phyloP scores from a whole-genome alignment of 2,329 filamentous ascomycete genomes.

The Fusarium subtropicale region DNA sequence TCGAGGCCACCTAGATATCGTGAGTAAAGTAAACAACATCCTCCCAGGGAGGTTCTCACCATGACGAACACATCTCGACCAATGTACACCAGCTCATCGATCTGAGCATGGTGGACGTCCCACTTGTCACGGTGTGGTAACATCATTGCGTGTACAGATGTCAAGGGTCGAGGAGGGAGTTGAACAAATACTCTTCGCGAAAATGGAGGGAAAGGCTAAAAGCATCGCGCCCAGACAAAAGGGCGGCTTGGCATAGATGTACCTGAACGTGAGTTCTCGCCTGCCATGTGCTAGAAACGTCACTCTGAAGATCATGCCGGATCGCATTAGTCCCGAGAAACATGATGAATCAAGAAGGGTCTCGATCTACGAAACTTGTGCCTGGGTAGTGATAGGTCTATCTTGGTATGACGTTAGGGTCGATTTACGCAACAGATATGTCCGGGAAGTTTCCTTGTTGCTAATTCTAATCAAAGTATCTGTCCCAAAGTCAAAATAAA shows the following conservation, averaged over 20 bases:
- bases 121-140: constrained; percentile 12
- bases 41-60: not conserved
- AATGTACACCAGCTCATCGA: constrained; percentile 20
- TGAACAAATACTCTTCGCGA: not conserved
- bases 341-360: not conserved
- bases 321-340: not conserved
- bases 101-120: not conserved
- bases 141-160: constrained; percentile 2
- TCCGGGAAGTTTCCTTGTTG: accelerated
- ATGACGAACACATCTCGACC: constrained; percentile 24
- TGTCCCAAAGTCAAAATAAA: not conserved
- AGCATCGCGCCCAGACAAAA: not conserved
- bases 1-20: constrained; percentile 11
- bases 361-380: not conserved
- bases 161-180: not conserved
- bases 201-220: not conserved
- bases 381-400: not conserved
- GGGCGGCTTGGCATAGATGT: not conserved
- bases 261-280: not conserved
- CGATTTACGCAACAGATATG: not conserved
- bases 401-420: not conserved
- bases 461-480: not conserved
- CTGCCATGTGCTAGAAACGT: not conserved
- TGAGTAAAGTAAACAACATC: not conserved
- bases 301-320: not conserved